Evolutionary conservation across 106 monocot species (phyloP).

Genomic region (Gastrodia elata): DNA sequence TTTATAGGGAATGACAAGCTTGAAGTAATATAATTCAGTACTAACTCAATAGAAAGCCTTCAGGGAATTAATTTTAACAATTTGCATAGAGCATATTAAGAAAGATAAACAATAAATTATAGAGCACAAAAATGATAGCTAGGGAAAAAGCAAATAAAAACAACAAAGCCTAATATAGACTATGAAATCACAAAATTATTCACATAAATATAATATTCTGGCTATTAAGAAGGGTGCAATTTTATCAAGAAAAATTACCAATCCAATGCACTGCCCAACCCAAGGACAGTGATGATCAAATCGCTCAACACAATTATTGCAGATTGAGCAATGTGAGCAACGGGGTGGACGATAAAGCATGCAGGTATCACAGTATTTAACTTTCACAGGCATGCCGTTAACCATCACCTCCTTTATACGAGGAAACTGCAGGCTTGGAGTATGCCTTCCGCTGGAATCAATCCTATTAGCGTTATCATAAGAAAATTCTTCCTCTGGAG

Average conservation of each 20-base stretch:
- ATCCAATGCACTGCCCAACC: slow-evolving; percentile 97
- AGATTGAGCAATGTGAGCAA: slow-evolving; percentile 92
- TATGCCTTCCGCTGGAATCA: slow-evolving; percentile 35
- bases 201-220: slow-evolving; percentile 2
- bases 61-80: background rate
- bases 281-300: slow-evolving; percentile 99
- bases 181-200: background rate
- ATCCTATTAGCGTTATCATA: slow-evolving; percentile 25
- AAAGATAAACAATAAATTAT: background rate
- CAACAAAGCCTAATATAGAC: background rate
- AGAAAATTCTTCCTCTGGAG: slow-evolving; percentile 78
- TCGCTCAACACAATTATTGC: slow-evolving; percentile 92
- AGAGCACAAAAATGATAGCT: background rate
- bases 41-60: background rate
- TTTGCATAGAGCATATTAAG: background rate
- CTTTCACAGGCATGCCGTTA: slow-evolving; percentile 63
- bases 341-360: slow-evolving; percentile 92
- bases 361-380: slow-evolving; percentile 93
- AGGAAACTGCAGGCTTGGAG: slow-evolving; percentile 55
- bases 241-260: slow-evolving; percentile 25
- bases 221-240: background rate
- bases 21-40: background rate
- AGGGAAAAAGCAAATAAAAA: background rate
- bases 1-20: background rate
- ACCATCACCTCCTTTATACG: slow-evolving; percentile 68